A percentile compares a stretch with the other conserved stretches of the same genome.
phyloP scores from a whole-genome alignment of 2,329 filamentous ascomycete species.

The Aspergillus costaricaensis region DNA sequence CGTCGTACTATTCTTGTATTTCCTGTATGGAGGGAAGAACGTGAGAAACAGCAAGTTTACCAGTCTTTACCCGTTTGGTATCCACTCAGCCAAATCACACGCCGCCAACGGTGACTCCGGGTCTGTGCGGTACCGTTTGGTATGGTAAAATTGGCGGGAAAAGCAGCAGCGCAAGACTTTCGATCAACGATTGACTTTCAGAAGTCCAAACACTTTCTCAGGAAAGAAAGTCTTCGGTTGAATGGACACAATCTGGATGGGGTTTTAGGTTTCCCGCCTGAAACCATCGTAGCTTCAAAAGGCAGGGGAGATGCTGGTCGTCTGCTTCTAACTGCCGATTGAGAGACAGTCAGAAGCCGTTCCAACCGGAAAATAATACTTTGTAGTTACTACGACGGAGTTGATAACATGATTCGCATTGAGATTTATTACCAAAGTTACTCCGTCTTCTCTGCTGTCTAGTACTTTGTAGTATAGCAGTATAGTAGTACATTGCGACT shows the following conservation, averaged over 20 bases:
- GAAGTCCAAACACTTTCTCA: not conserved
- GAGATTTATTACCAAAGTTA: too few relatives aligned
- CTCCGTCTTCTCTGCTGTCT: too few relatives aligned
- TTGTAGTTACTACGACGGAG: too few relatives aligned
- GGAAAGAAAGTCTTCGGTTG: not conserved
- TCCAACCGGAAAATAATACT: not conserved
- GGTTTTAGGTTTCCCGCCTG: slow-evolving; percentile 1
- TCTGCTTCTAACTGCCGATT: not conserved
- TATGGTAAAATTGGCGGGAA: slow-evolving; percentile 2
- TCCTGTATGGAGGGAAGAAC: not conserved
- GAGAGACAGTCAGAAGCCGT: not conserved
- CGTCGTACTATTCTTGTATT: too few relatives aligned
- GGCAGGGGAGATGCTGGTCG: not conserved
- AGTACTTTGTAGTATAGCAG: too few relatives aligned
- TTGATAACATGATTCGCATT: too few relatives aligned
- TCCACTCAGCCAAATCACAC: not conserved
- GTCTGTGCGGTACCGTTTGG: not conserved
- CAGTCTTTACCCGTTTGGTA: slow-evolving; percentile 1
- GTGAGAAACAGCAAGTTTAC: slow-evolving; percentile 1
- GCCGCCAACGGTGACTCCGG: not conserved
- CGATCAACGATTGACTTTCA: not conserved
- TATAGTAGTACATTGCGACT: too few relatives aligned
- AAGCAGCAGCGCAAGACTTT: slow-evolving; percentile 4
- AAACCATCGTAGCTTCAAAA: not conserved
- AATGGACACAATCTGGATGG: not conserved